Percentiles rank a stretch among this genome's conserved stretches.
These are phyloP conservation scores for Backusella mclennaniae DNA, from an alignment of 192 early-diverging fungal species.

Conservation along the genomic window DNA sequence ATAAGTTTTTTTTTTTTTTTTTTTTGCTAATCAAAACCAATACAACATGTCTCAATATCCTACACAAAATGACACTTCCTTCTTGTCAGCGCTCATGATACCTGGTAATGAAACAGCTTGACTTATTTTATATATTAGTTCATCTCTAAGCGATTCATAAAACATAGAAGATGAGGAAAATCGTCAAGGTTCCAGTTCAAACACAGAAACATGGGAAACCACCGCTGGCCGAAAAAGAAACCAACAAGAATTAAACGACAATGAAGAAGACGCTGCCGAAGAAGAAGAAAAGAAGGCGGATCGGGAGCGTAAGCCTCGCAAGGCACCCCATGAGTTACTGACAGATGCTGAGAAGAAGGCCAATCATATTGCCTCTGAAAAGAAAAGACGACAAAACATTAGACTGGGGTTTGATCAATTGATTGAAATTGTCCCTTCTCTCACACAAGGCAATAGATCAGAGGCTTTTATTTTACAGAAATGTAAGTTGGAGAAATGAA, in stretches of 20 bases:
- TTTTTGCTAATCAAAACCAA: not conserved
- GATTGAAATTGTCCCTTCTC: slow-evolving; percentile 80
- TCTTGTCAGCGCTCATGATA: not conserved
- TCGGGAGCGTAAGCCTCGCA: slow-evolving; percentile 26
- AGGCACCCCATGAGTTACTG: slow-evolving; percentile 64
- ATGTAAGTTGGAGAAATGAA: slow-evolving; percentile 35
- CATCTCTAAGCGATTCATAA: not conserved
- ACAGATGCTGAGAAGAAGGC: slow-evolving; percentile 91
- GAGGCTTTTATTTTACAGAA: slow-evolving; percentile 87
- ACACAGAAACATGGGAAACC: not conserved
- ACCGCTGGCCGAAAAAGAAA: not conserved
- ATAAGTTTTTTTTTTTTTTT: not conserved
- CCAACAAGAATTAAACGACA: not conserved
- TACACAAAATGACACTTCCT: not conserved
- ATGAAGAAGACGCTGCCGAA: not conserved
- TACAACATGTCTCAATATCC: not conserved
- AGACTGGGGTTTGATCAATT: slow-evolving; percentile 87
- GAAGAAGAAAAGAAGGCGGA: not conserved
- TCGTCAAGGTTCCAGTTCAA: not conserved
- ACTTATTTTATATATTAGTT: not conserved
- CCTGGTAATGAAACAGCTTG: not conserved
- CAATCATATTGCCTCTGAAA: slow-evolving; percentile 95
- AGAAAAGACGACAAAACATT: slow-evolving; percentile 91
- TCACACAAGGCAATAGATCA: slow-evolving; percentile 79
- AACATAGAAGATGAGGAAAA: slow-evolving; percentile 2